phyloP scores from a whole-genome alignment of 768 basidiomycete genomes.

The Trametes maxima region DNA sequence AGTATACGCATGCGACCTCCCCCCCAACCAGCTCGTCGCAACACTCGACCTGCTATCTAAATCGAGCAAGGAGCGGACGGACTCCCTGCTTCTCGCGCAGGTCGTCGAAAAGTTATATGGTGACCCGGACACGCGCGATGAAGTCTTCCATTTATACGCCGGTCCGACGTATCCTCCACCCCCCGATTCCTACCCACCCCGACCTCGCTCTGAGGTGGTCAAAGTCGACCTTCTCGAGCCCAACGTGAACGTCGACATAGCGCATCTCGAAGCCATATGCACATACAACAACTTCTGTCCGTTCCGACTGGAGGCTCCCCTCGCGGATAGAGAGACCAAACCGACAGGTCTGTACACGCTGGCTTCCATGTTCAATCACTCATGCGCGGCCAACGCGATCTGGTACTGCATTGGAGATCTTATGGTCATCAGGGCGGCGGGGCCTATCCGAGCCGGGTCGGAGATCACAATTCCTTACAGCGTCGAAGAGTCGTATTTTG shows the following conservation, averaged over 20 bases:
- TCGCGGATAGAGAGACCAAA: background rate
- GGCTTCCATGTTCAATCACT: constrained; percentile 40
- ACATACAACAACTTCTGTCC: constrained; percentile 29
- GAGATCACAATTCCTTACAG: constrained; percentile 31
- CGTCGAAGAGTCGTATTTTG: constrained; percentile 15
- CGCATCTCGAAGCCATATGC: constrained; percentile 30
- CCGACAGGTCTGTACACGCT: constrained; percentile 32
- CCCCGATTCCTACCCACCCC: constrained; percentile 21
- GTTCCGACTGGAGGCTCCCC: constrained; percentile 1
- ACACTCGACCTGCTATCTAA: constrained; percentile 18
- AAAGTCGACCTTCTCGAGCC: constrained; percentile 10
- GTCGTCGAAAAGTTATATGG: constrained; percentile 26
- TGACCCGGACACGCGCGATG: constrained; percentile 25
- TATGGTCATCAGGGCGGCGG: constrained; percentile 36
- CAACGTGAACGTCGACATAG: constrained; percentile 27
- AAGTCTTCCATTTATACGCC: constrained; percentile 32
- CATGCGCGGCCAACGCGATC: constrained; percentile 32
- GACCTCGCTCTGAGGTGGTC: background rate
- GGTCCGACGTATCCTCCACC: constrained; percentile 28
- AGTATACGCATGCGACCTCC: constrained; percentile 20
- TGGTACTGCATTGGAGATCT: constrained; percentile 32
- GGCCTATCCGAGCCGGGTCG: constrained; percentile 29
- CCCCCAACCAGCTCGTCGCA: background rate
- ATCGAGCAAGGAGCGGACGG: constrained; percentile 5
- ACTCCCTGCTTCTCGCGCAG: constrained; percentile 12